Evolutionary conservation across 371 early-diverging fungal genomes (phyloP), one percentile per base, ranked within the genome.

Genomic region (Neoconidiobolus thromboides): DNA sequence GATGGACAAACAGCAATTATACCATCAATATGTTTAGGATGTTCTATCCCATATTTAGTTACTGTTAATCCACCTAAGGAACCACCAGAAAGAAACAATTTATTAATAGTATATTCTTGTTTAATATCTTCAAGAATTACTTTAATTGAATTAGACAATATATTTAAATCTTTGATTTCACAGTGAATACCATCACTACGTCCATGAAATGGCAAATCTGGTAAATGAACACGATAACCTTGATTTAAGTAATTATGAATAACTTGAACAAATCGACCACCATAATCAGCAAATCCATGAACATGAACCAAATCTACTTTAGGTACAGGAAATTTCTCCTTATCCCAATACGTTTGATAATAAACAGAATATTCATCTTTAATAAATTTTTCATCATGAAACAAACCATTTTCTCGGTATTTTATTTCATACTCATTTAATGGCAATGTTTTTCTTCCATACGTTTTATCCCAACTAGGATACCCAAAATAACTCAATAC

Each of bases 131-230:
- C 14, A 9, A 57, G 5, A 2, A n/a, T n/a, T 15, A 43, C 57
- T 40, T 57, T 43, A 6, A 44, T n/a, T 38, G 40, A 15, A 3
- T 12, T 44, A 36, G 57, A 40, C 5, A 57, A 37, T 36, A 12
- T 44, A 4, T 40, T 10, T 9, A 57, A 46, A 36, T 36, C 36
- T 9, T 15, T 10, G 14, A 43, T 14, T n/a, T 43, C 6, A 43
- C 43, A 47, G 26, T 58, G 48, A 12, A 58, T 41, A 48, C 58
- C 58, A 26, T 58, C 48, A 7, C 37, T 43, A 10, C 58, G 12
- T 26, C 58, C 58, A 14, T 58, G 48, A 6, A 47, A 47, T 48
- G 48, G 58, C n/a, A 58, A 39, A 58, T 58, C 58, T 4, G 48
- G 9, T 10, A 6, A 26, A 58, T 58, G 58, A 39, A 58, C 39